Base-by-base conservation (phyloP, 805 yeast species). In the Candida maris region DNA sequence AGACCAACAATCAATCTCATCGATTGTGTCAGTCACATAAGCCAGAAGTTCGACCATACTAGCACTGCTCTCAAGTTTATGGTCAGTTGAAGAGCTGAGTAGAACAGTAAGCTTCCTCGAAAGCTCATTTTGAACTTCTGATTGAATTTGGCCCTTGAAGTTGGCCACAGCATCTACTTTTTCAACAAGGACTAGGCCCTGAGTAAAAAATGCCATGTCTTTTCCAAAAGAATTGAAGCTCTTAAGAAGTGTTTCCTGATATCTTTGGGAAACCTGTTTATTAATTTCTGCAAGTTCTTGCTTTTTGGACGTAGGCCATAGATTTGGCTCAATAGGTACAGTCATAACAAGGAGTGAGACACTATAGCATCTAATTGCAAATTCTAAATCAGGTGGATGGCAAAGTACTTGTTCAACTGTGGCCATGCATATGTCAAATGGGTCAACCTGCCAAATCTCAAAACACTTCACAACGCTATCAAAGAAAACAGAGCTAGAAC, bases 401-500 rank as follows among this genome's bases (percentile, higher is more conserved):
- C 27, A 33, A 7, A 45, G 37, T 15, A 46, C 21, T 17, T 48
- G 45, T 17, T 36, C 33, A 4, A 44, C 38, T 18, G 44, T 35
- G 25, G 46, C 23, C 21, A 49, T 32, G 22, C 52, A 49, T 6
- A 53, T 29, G 10, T 43, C 41, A 34, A 52, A 58, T 3, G 64
- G 63, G 34, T 58, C 61, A n/a, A 50, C 42, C 36, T 56, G 59
- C 64, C 63, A 59, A 3, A 54, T 13, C 27, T 54, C 48, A 24
- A 59, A 33, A 41, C 63, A 59, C 27, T 43, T 45, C 24, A 58
- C 34, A n/a, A 51, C 39, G 12, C 51, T 43, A 27, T 51, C 48
- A 25, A 54, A 51, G 32, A 54, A 57, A 9, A 29, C 35, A 8
- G 56, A 32, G 3, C 37, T 41, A 12, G 57, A 48, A n/a, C 39